These are phyloP conservation scores for Cutaneotrichosporon sp. DNA, from an alignment of 1,284 basidiomycete species.

Conservation along the genomic window DNA sequence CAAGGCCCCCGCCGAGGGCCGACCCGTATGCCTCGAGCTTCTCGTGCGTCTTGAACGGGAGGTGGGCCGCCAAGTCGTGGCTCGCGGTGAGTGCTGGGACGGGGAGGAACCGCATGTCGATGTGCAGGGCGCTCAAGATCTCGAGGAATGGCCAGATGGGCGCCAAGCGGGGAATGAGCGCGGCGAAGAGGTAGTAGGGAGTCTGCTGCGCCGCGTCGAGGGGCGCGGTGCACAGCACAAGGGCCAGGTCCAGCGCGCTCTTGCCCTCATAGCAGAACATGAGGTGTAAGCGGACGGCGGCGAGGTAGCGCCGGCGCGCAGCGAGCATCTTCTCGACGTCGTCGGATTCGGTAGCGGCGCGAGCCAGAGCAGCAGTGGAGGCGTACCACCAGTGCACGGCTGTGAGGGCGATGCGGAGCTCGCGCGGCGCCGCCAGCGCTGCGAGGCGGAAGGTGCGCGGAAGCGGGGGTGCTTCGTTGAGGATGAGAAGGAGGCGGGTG, in stretches of 20 bases:
- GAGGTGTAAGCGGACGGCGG: slow-evolving; percentile 33
- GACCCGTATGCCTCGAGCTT: slow-evolving; percentile 55
- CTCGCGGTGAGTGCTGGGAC: slow-evolving; percentile 3
- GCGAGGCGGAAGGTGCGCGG: slow-evolving; percentile 1
- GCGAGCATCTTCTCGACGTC: background rate
- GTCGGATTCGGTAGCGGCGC: background rate
- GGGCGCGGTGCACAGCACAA: slow-evolving; percentile 29
- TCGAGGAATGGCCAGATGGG: slow-evolving; percentile 54
- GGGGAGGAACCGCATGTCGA: slow-evolving; percentile 46
- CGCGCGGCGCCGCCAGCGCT: slow-evolving; percentile 13
- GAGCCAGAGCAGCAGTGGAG: background rate
- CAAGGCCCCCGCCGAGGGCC: slow-evolving; percentile 55
- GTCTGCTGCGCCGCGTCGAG: slow-evolving; percentile 28
- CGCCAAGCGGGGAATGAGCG: slow-evolving; percentile 44
- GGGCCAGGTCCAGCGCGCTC: slow-evolving; percentile 14
- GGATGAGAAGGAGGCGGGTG: slow-evolving; percentile 5
- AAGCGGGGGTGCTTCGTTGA: slow-evolving; percentile 1
- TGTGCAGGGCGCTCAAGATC: slow-evolving; percentile 52
- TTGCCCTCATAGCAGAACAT: slow-evolving; percentile 23
- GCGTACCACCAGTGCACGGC: slow-evolving; percentile 17
- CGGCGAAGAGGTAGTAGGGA: slow-evolving; percentile 51
- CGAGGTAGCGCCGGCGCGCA: slow-evolving; percentile 15
- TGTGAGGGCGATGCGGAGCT: slow-evolving; percentile 18
- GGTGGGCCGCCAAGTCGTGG: slow-evolving; percentile 10
- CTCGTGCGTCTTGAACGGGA: slow-evolving; percentile 49